phyloP scores from a whole-genome alignment of 768 basidiomycete species.

The Roridomyces roridus region DNA sequence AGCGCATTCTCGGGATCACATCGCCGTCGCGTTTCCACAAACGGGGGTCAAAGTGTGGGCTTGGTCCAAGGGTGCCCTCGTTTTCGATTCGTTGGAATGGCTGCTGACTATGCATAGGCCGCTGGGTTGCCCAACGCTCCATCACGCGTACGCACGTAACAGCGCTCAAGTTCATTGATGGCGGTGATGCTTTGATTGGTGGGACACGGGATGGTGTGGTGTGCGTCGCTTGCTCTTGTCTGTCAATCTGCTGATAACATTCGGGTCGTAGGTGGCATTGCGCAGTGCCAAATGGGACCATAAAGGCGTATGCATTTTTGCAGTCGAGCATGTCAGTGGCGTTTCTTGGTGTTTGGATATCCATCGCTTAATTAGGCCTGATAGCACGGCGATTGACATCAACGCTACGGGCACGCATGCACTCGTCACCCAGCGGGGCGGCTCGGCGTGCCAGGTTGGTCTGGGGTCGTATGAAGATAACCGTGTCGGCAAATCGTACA shows the following conservation, averaged over 20 bases:
- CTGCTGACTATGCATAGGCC: slow-evolving; percentile 43
- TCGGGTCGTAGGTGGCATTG: slow-evolving; percentile 62
- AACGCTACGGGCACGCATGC: slow-evolving; percentile 54
- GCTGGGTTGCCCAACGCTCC: slow-evolving; percentile 69
- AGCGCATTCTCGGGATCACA: slow-evolving; percentile 60
- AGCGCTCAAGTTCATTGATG: slow-evolving; percentile 65
- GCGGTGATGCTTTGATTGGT: slow-evolving; percentile 67
- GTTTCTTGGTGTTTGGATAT: not conserved
- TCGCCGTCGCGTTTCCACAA: slow-evolving; percentile 68
- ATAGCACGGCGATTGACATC: slow-evolving; percentile 61
- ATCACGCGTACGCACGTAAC: slow-evolving; percentile 71
- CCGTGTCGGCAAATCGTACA: slow-evolving; percentile 61
- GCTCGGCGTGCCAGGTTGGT: slow-evolving; percentile 56
- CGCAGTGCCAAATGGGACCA: slow-evolving; percentile 69
- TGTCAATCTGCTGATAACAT: slow-evolving; percentile 6
- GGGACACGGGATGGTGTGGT: slow-evolving; percentile 74
- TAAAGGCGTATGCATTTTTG: slow-evolving; percentile 65
- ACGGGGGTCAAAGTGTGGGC: slow-evolving; percentile 71
- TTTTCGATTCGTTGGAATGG: not conserved
- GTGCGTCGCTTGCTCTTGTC: slow-evolving; percentile 42
- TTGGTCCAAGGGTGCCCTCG: slow-evolving; percentile 55
- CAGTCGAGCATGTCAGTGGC: slow-evolving; percentile 60
- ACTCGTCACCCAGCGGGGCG: slow-evolving; percentile 58
- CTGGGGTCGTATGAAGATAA: slow-evolving; percentile 56
- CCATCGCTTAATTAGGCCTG: not conserved